Percentiles rank a stretch among this genome's conserved stretches.
Conservation (phyloP, 768 basidiomycete species). For the Pulveroboletus sp. region DNA sequence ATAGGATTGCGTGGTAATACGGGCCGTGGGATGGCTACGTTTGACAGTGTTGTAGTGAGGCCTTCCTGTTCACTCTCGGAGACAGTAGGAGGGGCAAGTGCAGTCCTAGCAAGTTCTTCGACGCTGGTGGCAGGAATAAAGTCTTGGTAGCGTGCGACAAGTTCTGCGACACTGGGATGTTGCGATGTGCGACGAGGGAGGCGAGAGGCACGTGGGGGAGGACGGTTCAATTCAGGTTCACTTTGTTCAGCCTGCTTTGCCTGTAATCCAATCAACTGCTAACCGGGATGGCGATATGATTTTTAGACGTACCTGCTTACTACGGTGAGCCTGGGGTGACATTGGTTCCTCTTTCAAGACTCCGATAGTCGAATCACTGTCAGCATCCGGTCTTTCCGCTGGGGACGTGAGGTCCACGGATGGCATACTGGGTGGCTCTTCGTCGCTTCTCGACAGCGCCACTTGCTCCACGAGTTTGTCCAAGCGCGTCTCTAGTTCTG, state of each 20-base stretch:
- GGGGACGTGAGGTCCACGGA: constrained; percentile 9
- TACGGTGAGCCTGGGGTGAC: constrained; percentile 13
- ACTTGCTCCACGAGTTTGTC: constrained; percentile 23
- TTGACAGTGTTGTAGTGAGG: constrained; percentile 23
- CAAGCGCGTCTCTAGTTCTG: constrained; percentile 40
- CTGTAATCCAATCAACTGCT: constrained; percentile 12
- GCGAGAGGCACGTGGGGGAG: constrained; percentile 44
- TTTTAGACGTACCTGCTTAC: constrained; percentile 25
- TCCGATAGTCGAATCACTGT: constrained; percentile 84
- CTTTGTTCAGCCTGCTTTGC: constrained; percentile 23
- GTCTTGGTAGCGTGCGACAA: constrained; percentile 79
- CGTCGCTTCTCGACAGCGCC: constrained; percentile 13
- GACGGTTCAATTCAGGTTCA: constrained; percentile 12
- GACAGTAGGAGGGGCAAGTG: constrained; percentile 55
- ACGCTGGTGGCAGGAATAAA: constrained; percentile 69
- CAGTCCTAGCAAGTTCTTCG: constrained; percentile 66
- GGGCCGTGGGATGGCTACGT: constrained; percentile 16
- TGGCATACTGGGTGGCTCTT: constrained; percentile 10
- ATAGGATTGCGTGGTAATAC: constrained; percentile 33
- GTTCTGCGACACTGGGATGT: constrained; percentile 73
- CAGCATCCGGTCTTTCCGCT: constrained; percentile 52
- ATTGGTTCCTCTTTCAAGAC: constrained; percentile 35
- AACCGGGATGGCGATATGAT: background rate
- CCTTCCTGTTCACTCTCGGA: constrained; percentile 85
- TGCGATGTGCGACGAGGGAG: constrained; percentile 56